Evolutionary conservation across 768 basidiomycete species (phyloP).

Genomic region (Termitomyces sp.): DNA sequence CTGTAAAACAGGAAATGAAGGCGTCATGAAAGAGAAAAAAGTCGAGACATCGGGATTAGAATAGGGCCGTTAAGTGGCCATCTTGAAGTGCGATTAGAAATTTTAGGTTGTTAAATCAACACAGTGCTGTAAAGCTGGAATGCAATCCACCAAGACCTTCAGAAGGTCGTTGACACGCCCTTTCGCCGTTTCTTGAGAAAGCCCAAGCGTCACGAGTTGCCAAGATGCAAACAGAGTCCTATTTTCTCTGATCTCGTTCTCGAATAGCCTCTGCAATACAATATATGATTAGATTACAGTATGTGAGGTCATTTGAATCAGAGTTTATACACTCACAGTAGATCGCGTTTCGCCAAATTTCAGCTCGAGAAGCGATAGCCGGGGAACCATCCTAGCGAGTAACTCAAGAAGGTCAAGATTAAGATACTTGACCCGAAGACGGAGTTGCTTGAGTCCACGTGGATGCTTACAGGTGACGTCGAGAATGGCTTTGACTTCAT

Average conservation of each 20-base stretch:
- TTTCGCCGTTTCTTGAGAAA: background rate
- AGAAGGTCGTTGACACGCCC: conserved; percentile 1
- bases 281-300: background rate
- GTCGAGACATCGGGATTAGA: background rate
- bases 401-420: conserved; percentile 20
- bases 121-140: conserved; percentile 9
- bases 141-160: conserved; percentile 6
- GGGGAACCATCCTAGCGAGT: conserved; percentile 17
- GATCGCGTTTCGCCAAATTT: conserved; percentile 16
- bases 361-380: conserved; percentile 18
- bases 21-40: no score
- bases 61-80: no score
- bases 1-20: background rate
- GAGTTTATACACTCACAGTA: conserved; percentile 3
- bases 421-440: conserved; percentile 16
- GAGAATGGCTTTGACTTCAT: conserved; percentile 27
- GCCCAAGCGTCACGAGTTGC: conserved; percentile 6
- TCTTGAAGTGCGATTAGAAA: background rate
- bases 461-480: conserved; percentile 3
- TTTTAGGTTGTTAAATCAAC: background rate
- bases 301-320: background rate
- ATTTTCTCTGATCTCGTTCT: conserved; percentile 1
- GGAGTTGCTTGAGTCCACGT: conserved; percentile 13
- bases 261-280: conserved; percentile 8
- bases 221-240: conserved; percentile 6